These are phyloP conservation scores for Silene uniflora DNA, from an alignment of 148 eudicot species.

Conservation along the genomic window DNA sequence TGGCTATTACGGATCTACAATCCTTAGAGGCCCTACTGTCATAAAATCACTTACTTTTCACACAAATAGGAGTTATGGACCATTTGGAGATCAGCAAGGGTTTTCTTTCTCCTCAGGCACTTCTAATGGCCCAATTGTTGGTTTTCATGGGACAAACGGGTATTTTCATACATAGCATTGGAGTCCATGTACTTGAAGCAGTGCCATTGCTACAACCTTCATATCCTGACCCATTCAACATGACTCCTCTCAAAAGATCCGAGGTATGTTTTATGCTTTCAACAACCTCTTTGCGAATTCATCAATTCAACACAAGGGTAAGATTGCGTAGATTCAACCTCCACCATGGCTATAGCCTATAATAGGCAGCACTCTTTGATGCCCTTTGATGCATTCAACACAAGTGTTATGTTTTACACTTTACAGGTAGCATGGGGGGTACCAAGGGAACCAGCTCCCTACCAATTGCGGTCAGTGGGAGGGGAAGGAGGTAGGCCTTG, in stretches of 20 bases:
- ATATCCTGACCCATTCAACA: slow-evolving; percentile 22
- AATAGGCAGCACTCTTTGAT: too few relatives aligned
- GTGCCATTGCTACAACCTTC: slow-evolving; percentile 13
- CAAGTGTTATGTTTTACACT: slow-evolving; percentile 17
- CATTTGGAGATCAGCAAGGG: slow-evolving; percentile 42
- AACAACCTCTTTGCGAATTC: background rate
- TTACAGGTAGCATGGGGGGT: slow-evolving; percentile 37
- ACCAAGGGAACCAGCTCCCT: slow-evolving; percentile 45
- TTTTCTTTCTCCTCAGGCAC: slow-evolving; percentile 33
- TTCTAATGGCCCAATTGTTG: slow-evolving; percentile 29
- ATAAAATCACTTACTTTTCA: slow-evolving; percentile 39
- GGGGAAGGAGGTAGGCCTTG: slow-evolving; percentile 69
- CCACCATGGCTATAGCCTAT: too few relatives aligned
- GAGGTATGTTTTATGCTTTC: slow-evolving; percentile 25
- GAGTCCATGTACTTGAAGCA: slow-evolving; percentile 36
- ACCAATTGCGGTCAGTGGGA: slow-evolving; percentile 59
- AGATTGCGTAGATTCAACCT: background rate
- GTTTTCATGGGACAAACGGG: slow-evolving; percentile 41
- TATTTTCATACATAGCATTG: slow-evolving; percentile 36
- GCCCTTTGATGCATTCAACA: background rate
- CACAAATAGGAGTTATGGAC: slow-evolving; percentile 38
- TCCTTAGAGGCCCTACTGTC: slow-evolving; percentile 35
- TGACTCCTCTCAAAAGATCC: slow-evolving; percentile 1
- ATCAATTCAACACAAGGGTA: background rate
- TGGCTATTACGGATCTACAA: slow-evolving; percentile 34